Percentiles rank a stretch among this genome's conserved stretches.
Conservation (phyloP, 495 filamentous ascomycete species). For the Acidiella bohemica region DNA sequence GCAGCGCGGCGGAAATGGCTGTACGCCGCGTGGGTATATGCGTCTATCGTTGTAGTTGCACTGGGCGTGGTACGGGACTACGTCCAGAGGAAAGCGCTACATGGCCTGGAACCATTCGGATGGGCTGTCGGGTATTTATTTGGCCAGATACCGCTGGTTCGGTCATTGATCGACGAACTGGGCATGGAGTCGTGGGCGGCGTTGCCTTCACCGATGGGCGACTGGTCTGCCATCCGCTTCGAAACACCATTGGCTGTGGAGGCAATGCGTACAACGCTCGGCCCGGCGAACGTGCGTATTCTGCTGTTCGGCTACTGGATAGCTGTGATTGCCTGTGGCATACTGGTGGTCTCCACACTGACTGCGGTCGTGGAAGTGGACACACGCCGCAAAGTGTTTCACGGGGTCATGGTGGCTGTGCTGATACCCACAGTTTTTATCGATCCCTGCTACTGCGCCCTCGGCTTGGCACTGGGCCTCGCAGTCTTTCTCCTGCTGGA, state of each 20-base stretch:
- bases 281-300: constrained; percentile 70
- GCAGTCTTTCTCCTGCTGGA: constrained; percentile 78
- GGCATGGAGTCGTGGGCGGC: constrained; percentile 63
- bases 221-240: neutral
- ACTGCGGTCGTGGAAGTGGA: constrained; percentile 62
- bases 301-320: constrained; percentile 61
- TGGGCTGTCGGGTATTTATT: constrained; percentile 88
- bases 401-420: constrained; percentile 96
- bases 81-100: constrained; percentile 50
- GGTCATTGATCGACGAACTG: constrained; percentile 37
- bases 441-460: constrained; percentile 68
- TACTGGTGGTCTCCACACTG: constrained; percentile 59
- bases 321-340: constrained; percentile 50
- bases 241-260: constrained; percentile 3
- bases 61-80: constrained; percentile 59
- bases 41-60: constrained; percentile 46
- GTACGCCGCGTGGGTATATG: constrained; percentile 69
- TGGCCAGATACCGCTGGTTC: constrained; percentile 48
- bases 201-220: constrained; percentile 39
- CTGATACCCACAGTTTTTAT: constrained; percentile 73
- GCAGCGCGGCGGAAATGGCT: constrained; percentile 64
- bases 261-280: constrained; percentile 31
- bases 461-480: constrained; percentile 62
- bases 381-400: constrained; percentile 95
- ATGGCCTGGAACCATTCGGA: constrained; percentile 66